Percentiles rank a stretch among this genome's conserved stretches.
Evolutionary conservation across 148 eudicot species (phyloP).

Genomic region (Camellia granthamiana): DNA sequence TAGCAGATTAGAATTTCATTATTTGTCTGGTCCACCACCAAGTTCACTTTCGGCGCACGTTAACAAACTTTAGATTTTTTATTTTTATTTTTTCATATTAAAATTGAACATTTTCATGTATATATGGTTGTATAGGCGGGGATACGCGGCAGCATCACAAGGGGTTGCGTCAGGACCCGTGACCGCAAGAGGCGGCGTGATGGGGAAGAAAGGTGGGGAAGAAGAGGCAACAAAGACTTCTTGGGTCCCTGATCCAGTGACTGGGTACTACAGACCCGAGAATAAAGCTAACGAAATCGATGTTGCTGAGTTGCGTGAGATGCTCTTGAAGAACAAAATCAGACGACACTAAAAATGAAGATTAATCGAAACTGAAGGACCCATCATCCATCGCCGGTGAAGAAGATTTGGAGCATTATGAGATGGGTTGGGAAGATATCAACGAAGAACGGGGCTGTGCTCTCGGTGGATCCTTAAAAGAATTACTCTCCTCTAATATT

Average conservation of each 20-base stretch:
- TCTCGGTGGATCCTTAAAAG: too few relatives aligned
- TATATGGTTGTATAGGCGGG: conserved; percentile 29
- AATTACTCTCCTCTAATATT: too few relatives aligned
- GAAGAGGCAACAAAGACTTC: conserved; percentile 22
- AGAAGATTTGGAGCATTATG: not conserved
- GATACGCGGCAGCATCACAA: conserved; percentile 40
- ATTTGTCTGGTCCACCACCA: not conserved
- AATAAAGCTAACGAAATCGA: conserved; percentile 56
- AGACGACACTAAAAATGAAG: conserved; percentile 4
- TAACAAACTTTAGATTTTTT: not conserved
- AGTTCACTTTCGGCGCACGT: conserved; percentile 12
- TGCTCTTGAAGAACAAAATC: conserved; percentile 50
- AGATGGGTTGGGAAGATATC: too few relatives aligned
- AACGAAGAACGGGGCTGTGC: too few relatives aligned
- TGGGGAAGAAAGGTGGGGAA: conserved; percentile 23
- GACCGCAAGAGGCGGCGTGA: not conserved
- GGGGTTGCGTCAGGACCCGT: conserved; percentile 15
- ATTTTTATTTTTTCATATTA: not conserved
- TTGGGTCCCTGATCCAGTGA: conserved; percentile 87
- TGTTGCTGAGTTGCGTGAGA: conserved; percentile 61
- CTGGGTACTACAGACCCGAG: conserved; percentile 84
- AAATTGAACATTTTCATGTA: too few relatives aligned
- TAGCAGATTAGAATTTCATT: not conserved
- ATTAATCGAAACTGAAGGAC: not conserved
- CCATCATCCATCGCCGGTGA: not conserved